Base-by-base conservation (phyloP, 2,329 filamentous ascomycete genomes). In the Cercospora zeae-maydis region DNA sequence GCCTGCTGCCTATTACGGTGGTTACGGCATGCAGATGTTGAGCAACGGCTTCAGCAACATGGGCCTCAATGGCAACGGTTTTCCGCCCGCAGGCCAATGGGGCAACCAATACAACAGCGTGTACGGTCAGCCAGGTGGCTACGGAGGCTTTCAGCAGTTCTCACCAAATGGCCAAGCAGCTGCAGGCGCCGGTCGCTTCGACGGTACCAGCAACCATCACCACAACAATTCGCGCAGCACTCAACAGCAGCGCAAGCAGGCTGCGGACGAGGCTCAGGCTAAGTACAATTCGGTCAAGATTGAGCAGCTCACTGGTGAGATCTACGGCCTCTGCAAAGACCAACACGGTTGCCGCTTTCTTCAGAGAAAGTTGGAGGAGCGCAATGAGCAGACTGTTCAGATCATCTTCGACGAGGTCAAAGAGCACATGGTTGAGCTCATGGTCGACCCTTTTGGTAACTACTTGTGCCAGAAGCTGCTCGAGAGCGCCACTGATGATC, bases 371-470 rank as follows among this genome's bases (percentile, higher is more conserved):
- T 84, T 99, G 4, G 95, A 99, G 79, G 93, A 96, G 74, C 89
- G 89, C 70, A 88, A 89, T 69, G 84, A 89, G 4, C 89, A 93
- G 30, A 86, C 96, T 72, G 85, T 97, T 57, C 90, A 96, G 76
- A 88, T 93, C 82, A 98, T 99, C 76, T 99, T 96, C 83, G 82
- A 88, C 31, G 95, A 99, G 81, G 96, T 93, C 58, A 92, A 93
- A 75, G 85, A 90, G 74, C 92, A 98, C 76, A 93, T 99, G 70
- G 88, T 96, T 67, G 95, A 99, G 81, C 83, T 99, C 68, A 99
- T 99, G 95, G 97, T 92, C 64, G 93, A 99, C 78, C 93, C 95
- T 9, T 99, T 99, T 77, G 95, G 95, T 76, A 99, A 99, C 82
- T 99, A 99, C 78, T 87, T 99, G 69, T 98, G 93, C 82, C 95